Percentiles rank a stretch among this genome's conserved stretches.
Evolutionary conservation across 106 monocot genomes (phyloP).

Genomic region (Narthecium ossifragum): DNA sequence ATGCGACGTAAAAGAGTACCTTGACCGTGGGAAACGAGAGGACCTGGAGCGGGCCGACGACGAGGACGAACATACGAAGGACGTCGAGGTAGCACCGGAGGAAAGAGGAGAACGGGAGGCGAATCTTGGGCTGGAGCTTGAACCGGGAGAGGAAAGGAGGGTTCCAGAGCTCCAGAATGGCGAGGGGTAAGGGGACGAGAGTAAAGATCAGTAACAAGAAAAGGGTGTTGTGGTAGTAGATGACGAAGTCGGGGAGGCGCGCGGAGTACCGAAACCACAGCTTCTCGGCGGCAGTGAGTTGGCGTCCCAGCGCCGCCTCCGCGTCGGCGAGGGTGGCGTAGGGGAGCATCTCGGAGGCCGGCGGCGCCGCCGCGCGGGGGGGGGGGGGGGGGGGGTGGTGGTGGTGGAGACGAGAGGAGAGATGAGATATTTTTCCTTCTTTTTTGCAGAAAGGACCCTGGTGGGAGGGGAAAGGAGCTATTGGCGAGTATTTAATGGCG

Average conservation of each 20-base stretch:
- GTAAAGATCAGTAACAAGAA: slow-evolving; percentile 78
- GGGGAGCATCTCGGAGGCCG: slow-evolving; percentile 46
- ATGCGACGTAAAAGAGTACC: slow-evolving; percentile 35
- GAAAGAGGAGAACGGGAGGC: slow-evolving; percentile 32
- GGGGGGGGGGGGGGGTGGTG: no score
- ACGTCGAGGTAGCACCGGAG: slow-evolving; percentile 69
- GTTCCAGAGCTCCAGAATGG: slow-evolving; percentile 58
- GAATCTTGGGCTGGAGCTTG: slow-evolving; percentile 92
- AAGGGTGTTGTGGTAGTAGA: slow-evolving; percentile 74
- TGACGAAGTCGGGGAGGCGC: slow-evolving; percentile 49
- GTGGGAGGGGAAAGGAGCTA: no score
- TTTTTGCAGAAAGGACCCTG: no score
- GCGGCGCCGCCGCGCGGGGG: no score
- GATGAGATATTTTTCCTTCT: no score
- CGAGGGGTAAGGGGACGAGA: slow-evolving; percentile 68
- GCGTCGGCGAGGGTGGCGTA: slow-evolving; percentile 54
- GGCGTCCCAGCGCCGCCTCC: slow-evolving; percentile 64
- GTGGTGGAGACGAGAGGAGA: no score
- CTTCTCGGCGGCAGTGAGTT: slow-evolving; percentile 47
- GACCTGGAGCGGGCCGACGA: slow-evolving; percentile 75
- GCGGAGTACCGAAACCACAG: slow-evolving; percentile 83
- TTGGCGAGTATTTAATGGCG: no score
- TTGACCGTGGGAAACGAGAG: slow-evolving; percentile 75
- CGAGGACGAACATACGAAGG: slow-evolving; percentile 47
- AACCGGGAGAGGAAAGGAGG: slow-evolving; percentile 26